Evolutionary conservation across 2,329 filamentous ascomycete species (phyloP), one percentile per base, ranked within the genome.

Genomic region (Penicillium aurantiogriseum): DNA sequence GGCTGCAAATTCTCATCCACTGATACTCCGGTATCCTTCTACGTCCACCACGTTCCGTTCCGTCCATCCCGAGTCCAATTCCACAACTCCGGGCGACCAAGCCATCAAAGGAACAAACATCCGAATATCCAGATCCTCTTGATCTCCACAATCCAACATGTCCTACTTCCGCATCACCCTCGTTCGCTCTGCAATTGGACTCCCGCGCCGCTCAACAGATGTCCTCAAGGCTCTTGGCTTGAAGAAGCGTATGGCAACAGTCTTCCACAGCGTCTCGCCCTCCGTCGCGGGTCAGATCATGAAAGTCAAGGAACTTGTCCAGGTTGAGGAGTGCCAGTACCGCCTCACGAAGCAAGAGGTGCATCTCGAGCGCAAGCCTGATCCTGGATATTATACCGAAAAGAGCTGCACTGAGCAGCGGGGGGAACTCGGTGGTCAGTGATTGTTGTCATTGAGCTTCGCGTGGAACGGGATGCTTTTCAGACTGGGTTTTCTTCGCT

Each of bases 161-260:
- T 81, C 87, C 57, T 96, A 85, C 82, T 97, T 97, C 83, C 88
- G 90, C 72, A 91, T 97, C 74, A 96, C 91, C 48, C 88, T 96
- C 56, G 85, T 94, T 77, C 90, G 92, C 72, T 92, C 89, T 56
- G 88, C 89, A 69, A 97, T 97, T 77, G 92, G 92, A 61, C 86
- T 97, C 46, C 92, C 93, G 6, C 78, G 85, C 69, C 88, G 90
- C 71, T 90, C 88, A 59, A 85, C 86, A 72, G 91, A 89, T 71
- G 90, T 93, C 21, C 89, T 97, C 56, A 83, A 87, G 61, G 90
- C 92, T 19, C 88, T 97, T 59, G 92, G 92, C 56, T 85, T 97
- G 63, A 89, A 88, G 69, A 90, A 89, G 74, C 89, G 92, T 69
- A 87, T 88, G 83, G 87, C 87, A 70, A 93, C 90, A 53, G 92